phyloP scores from a whole-genome alignment of 208 protist species.

The Herpetomonas samuelpessoai region DNA sequence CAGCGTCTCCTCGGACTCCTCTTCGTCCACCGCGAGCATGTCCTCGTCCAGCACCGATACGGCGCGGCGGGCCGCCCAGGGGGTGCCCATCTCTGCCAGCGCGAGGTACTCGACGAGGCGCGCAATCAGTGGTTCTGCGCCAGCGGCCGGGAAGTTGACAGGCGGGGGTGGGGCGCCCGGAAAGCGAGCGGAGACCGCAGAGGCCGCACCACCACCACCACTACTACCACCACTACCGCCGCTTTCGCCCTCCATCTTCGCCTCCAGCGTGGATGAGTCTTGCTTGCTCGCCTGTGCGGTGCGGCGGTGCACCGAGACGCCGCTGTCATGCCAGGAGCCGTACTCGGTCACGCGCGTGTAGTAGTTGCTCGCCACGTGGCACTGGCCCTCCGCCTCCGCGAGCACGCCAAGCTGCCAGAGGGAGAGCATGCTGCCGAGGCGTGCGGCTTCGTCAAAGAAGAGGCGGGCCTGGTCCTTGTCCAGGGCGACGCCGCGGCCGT shows the following conservation, averaged over 20 bases:
- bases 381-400: conserved; percentile 21
- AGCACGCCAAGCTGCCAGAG: conserved; percentile 63
- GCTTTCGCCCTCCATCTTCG: not conserved
- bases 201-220: not conserved
- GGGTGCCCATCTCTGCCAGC: conserved; percentile 49
- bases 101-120: conserved; percentile 50
- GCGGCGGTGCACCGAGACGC: not conserved
- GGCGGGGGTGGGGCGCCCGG: too few relatives aligned
- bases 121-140: conserved; percentile 21
- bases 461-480: conserved; percentile 31
- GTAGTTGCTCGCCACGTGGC: conserved; percentile 27
- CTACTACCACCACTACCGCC: not conserved
- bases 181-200: not conserved
- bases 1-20: conserved; percentile 2
- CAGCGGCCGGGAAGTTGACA: not conserved
- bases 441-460: conserved; percentile 36
- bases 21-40: not conserved
- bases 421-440: conserved; percentile 54
- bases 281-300: not conserved
- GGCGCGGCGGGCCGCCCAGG: not conserved
- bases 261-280: not conserved
- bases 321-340: conserved; percentile 39
- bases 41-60: conserved; percentile 1
- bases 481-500: conserved; percentile 51
- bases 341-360: conserved; percentile 40